phyloP scores from a whole-genome alignment of 1,284 basidiomycete species.

The Amylostereum chailletii region DNA sequence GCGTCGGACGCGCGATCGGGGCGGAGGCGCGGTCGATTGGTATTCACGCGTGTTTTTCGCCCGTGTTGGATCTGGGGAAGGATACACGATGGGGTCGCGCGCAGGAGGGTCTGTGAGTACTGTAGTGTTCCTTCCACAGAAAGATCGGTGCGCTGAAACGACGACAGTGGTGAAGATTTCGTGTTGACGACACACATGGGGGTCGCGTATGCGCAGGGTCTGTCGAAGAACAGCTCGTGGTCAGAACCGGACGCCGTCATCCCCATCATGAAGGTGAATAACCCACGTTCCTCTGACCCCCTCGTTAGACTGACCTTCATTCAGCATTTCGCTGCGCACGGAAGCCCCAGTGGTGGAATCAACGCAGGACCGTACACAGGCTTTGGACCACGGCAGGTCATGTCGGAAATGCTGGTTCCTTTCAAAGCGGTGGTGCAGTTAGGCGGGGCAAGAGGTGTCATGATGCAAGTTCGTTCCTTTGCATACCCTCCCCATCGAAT shows the following conservation, averaged over 20 bases:
- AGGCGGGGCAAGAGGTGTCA: constrained; percentile 20
- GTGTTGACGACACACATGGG: constrained; percentile 16
- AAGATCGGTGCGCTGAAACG: neutral
- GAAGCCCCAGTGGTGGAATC: constrained; percentile 18
- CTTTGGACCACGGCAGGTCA: constrained; percentile 18
- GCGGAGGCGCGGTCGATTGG: constrained; percentile 21
- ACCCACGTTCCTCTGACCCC: neutral
- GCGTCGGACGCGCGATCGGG: constrained; percentile 20
- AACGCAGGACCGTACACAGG: constrained; percentile 22
- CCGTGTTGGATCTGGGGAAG: constrained; percentile 22
- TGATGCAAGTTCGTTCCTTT: constrained; percentile 16
- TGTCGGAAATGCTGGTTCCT: constrained; percentile 22
- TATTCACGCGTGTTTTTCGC: constrained; percentile 21
- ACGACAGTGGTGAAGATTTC: constrained; percentile 1
- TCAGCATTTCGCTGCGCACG: constrained; percentile 23
- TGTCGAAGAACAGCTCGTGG: constrained; percentile 44
- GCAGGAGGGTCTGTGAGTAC: constrained; percentile 11
- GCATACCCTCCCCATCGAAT: neutral
- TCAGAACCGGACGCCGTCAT: constrained; percentile 21
- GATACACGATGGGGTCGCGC: constrained; percentile 22
- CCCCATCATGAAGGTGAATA: constrained; percentile 19
- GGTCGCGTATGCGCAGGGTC: constrained; percentile 18
- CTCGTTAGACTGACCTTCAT: neutral
- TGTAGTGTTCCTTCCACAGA: neutral
- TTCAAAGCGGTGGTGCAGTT: constrained; percentile 21